Base-by-base conservation (phyloP, 2,329 filamentous ascomycete species). In the Aspergillus flavus region DNA sequence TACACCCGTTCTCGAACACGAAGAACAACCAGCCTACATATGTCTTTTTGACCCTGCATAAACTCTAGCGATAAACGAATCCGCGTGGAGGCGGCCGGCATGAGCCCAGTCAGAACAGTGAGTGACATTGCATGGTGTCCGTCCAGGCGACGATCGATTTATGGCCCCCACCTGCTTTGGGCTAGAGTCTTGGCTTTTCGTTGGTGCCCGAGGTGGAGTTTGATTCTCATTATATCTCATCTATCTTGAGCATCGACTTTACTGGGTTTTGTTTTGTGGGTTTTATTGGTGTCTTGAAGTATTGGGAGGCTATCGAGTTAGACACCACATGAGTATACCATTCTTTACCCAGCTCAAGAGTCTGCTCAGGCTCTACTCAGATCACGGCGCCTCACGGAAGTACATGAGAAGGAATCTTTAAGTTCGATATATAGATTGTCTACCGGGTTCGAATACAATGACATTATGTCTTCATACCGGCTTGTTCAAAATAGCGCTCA, bases 381-480 rank as follows among this genome's bases (percentile, higher is more conserved):
- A 6, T 9, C 6, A 9, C 6, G 9, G 36, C 6, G 3, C 3
- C 36, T 19, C 36, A 9, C 6, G 36, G 36, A 41, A 41, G 36
- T 41, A 2, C 16, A 41, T 7, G 36, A 41, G 2, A 19, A 41
- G 16, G 36, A 19, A 41, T 9, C 4, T 9, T 41, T 0, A 7
- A 41, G 7, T 4, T 19, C 16, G 16, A 9, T 2, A 7, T n/a
- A 19, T n/a, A 14, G 3, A 41, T 7, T 9, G 39, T 41, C 10
- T 4, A n/a, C 7, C 9, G 6, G 36, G 2, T 6, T n/a, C 19
- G 1, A 1, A n/a, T 41, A 41, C 16, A 41, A 41, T 41, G 0
- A n/a, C 4, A n/a, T 1, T 41, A n/a, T 4, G 3, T n/a, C 19
- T 41, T 6, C 7, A 19, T 12, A 12, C 0, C 3, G 5, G 1